Conservation (phyloP, 1,284 basidiomycete species). For the Coniferiporia sulphurascens region DNA sequence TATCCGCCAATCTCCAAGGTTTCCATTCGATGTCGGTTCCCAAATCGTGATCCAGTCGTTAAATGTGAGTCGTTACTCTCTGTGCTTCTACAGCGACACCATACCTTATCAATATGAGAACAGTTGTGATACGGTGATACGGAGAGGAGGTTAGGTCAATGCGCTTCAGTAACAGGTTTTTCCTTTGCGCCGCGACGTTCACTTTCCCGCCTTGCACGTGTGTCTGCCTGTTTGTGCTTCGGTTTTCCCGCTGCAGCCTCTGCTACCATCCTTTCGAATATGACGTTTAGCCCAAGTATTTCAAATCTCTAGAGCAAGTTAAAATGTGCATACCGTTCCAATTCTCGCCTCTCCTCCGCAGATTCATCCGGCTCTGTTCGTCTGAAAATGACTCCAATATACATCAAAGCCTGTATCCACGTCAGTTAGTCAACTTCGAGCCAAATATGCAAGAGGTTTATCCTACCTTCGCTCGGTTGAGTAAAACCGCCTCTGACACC, state of each 20-base stretch:
- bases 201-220: slow-evolving; percentile 12
- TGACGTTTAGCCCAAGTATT: slow-evolving; percentile 12
- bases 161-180: neutral
- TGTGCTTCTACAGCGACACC: too few species aligned
- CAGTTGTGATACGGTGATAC: neutral
- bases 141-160: neutral
- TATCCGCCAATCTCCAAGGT: neutral
- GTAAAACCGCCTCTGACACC: slow-evolving; percentile 62
- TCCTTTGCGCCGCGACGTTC: neutral
- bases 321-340: slow-evolving; percentile 62
- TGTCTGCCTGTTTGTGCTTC: slow-evolving; percentile 39
- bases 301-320: neutral
- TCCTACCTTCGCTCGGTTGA: slow-evolving; percentile 78
- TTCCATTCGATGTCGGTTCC: neutral
- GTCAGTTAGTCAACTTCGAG: slow-evolving; percentile 4
- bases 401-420: slow-evolving; percentile 60
- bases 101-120: neutral
- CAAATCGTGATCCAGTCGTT: too few species aligned
- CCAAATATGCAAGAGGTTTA: neutral
- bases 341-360: slow-evolving; percentile 86
- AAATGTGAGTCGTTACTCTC: too few species aligned
- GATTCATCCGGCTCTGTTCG: slow-evolving; percentile 78
- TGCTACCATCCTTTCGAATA: slow-evolving; percentile 53
- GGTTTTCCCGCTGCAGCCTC: slow-evolving; percentile 64
- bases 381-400: slow-evolving; percentile 87